Percentiles rank a stretch among this genome's conserved stretches.
phyloP scores from a whole-genome alignment of 805 yeast species.

The Kodamaea fukazawae region DNA sequence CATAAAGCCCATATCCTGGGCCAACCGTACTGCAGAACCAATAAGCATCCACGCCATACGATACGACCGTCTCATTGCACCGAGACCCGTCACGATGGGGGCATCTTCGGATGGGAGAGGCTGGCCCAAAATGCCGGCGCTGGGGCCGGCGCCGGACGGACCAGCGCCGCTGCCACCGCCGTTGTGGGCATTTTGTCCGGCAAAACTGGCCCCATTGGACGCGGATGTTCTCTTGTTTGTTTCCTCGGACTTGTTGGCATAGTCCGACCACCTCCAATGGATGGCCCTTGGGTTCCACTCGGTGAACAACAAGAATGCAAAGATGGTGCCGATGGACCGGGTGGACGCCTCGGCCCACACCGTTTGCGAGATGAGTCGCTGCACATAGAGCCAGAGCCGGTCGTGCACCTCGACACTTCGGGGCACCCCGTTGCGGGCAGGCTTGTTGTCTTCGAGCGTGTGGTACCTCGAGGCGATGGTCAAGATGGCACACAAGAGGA shows the following conservation, averaged over 20 bases:
- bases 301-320: constrained; percentile 79
- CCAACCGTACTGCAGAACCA: constrained; percentile 81
- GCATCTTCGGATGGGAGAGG: too few species aligned
- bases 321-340: constrained; percentile 79
- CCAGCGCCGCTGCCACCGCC: constrained; percentile 12
- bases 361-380: constrained; percentile 74
- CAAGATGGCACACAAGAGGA: constrained; percentile 73
- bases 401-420: constrained; percentile 68
- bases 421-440: constrained; percentile 28
- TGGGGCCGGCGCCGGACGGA: not conserved
- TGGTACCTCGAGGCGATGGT: constrained; percentile 82
- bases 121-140: too few species aligned
- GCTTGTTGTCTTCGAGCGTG: constrained; percentile 43
- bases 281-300: constrained; percentile 97
- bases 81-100: constrained; percentile 62
- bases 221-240: constrained; percentile 1
- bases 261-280: constrained; percentile 84
- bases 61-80: constrained; percentile 82
- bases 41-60: constrained; percentile 93
- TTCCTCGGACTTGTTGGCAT: constrained; percentile 63
- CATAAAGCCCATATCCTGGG: constrained; percentile 82
- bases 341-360: constrained; percentile 95
- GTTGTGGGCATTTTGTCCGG: too few species aligned
- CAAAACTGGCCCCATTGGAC: not conserved
- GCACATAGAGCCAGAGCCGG: constrained; percentile 80